Percentiles rank a stretch among this genome's conserved stretches.
These are phyloP conservation scores for Apiospora pterosperma DNA, from an alignment of 2,329 filamentous ascomycete genomes.

Conservation along the genomic window DNA sequence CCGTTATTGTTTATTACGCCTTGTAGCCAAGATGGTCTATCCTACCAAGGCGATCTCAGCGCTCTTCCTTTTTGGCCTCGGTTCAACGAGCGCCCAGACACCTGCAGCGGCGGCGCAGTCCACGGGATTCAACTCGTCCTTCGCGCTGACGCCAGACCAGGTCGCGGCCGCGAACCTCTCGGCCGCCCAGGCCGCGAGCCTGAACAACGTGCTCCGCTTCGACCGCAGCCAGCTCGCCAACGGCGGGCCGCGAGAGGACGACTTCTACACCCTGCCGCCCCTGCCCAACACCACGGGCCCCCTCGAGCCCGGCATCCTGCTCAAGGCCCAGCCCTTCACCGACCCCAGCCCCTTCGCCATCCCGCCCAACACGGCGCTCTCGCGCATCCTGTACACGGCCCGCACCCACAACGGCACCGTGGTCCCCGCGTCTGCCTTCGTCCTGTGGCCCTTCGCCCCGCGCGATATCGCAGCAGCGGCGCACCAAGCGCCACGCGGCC, in stretches of 20 bases:
- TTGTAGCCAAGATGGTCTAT: not conserved
- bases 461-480: not conserved
- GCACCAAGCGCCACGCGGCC: not conserved
- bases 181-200: conserved; percentile 9
- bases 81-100: not conserved
- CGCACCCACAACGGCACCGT: conserved; percentile 39
- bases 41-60: not conserved
- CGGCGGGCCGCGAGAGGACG: conserved; percentile 29
- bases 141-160: conserved; percentile 21
- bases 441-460: conserved; percentile 45
- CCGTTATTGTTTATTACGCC: no score
- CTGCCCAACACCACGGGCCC: conserved; percentile 12
- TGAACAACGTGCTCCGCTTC: conserved; percentile 23
- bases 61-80: no score
- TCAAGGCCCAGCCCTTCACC: conserved; percentile 37
- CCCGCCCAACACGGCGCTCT: conserved; percentile 39
- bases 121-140: conserved; percentile 25
- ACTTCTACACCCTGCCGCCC: conserved; percentile 35
- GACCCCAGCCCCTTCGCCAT: conserved; percentile 35
- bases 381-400: conserved; percentile 46
- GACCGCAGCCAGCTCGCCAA: conserved; percentile 29
- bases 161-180: conserved; percentile 20
- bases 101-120: conserved; percentile 10
- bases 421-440: conserved; percentile 44
- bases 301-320: conserved; percentile 30